phyloP scores from a whole-genome alignment of 495 filamentous ascomycete genomes.

The Aspergillus olivimuriae region DNA sequence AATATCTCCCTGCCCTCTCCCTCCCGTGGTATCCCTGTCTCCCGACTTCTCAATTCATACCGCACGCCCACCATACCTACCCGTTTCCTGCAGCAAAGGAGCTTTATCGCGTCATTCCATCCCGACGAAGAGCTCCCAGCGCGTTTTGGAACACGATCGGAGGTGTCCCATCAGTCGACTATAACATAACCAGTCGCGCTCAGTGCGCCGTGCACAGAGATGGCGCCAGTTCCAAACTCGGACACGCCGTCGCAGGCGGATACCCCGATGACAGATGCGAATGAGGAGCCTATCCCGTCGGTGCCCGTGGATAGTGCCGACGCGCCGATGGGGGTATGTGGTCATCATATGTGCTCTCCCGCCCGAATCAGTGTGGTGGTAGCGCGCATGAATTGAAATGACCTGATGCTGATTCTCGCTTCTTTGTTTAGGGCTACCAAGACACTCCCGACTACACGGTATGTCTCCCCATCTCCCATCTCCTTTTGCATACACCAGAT shows the following conservation, averaged over 20 bases:
- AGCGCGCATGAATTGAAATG: too few relatives aligned
- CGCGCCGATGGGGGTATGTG: conserved; percentile 41
- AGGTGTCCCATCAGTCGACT: neutral
- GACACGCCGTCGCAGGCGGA: conserved; percentile 45
- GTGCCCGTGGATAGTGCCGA: conserved; percentile 38
- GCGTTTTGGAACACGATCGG: neutral
- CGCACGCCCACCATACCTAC: too few relatives aligned
- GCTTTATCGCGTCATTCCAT: neutral
- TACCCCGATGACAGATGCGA: conserved; percentile 55
- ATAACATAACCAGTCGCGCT: conserved; percentile 16
- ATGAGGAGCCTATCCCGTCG: conserved; percentile 40
- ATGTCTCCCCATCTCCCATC: conserved; percentile 11
- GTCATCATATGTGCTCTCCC: too few relatives aligned
- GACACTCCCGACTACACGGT: conserved; percentile 79
- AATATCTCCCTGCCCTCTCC: conserved; percentile 4
- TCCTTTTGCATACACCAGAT: neutral
- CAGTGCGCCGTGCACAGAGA: conserved; percentile 32
- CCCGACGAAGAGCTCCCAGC: neutral
- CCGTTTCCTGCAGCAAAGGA: neutral
- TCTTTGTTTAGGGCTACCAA: conserved; percentile 53
- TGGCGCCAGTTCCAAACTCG: conserved; percentile 53
- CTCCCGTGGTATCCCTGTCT: too few relatives aligned
- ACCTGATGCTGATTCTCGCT: neutral
- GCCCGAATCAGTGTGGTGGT: too few relatives aligned
- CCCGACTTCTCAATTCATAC: too few relatives aligned